Evolutionary conservation across 2,329 filamentous ascomycete genomes (phyloP).

Genomic region (Trichoderma citrinoviride): DNA sequence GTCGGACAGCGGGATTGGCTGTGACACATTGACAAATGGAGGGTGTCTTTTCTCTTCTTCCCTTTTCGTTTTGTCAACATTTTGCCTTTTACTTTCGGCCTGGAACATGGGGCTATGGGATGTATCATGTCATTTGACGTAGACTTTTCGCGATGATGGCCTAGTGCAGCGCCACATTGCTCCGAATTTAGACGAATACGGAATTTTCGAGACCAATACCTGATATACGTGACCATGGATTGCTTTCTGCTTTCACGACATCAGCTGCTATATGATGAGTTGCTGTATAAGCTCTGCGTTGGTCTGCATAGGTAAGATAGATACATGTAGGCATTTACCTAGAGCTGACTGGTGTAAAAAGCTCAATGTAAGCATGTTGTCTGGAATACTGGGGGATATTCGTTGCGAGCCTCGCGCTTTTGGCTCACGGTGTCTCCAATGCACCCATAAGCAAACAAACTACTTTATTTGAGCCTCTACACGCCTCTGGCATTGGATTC

Average conservation of each 20-base stretch:
- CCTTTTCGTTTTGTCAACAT: not conserved
- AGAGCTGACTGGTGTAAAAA: too few relatives aligned
- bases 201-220: not conserved
- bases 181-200: conserved; percentile 8
- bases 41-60: not conserved
- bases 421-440: too few relatives aligned
- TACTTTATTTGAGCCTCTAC: not conserved
- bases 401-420: too few relatives aligned
- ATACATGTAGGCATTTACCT: too few relatives aligned
- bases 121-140: conserved; percentile 6
- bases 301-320: too few relatives aligned
- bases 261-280: too few relatives aligned
- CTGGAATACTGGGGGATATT: too few relatives aligned
- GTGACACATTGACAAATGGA: not conserved
- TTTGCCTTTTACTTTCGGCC: not conserved
- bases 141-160: conserved; percentile 19
- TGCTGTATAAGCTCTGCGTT: too few relatives aligned
- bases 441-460: not conserved
- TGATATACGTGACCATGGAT: too few relatives aligned
- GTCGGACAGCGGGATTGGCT: not conserved
- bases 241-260: too few relatives aligned
- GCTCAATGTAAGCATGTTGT: too few relatives aligned
- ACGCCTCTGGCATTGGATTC: not conserved
- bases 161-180: conserved; percentile 17
- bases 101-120: not conserved